Evolutionary conservation across 2,329 filamentous ascomycete species (phyloP), one percentile per base, ranked within the genome.

Genomic region (Sporothrix humicola): DNA sequence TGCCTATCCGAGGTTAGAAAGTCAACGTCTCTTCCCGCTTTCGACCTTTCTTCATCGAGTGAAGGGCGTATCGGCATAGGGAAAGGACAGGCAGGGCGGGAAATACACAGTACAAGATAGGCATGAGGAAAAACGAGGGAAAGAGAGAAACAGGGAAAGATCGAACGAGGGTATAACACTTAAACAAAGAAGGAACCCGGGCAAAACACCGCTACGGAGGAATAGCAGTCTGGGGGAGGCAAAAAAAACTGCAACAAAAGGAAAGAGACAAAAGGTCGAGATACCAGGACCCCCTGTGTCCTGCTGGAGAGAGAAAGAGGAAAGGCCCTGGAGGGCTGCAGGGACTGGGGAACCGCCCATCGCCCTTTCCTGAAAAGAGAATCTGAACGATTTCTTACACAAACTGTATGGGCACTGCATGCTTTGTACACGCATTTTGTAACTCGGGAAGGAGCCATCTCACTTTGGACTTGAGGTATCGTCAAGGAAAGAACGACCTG

Each of bases 1-100:
- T 75, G 26, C 74, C 75, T 73, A 72, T 76, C 74, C 74, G 61
- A 73, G 74, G 73, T 71, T 76, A 76, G 74, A 73, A 23, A 48
- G 61, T 48, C 37, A 71, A 63, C 74, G 73, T 75, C 71, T 73
- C 75, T 76, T 73, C 74, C 75, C 75, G 74, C 73, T 72, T 74
- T 58, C 56, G 71, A 73, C 76, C 74, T 74, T 76, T 74, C 76
- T 76, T 68, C 73, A 75, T 76, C 71, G 74, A 76, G 76, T 71
- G 74, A 76, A 76, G 69, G 74, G 68, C 46, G 61, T 31, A 72
- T 73, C 71, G 70, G 73, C 73, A 69, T 37, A 44, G 54, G 48
- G n/a, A 66, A 65, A 72, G 46, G 59, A 15, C 37, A 65, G 52
- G 20, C n/a, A 54, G 8, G 17, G 20, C 17, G 58, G 58, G 23